These are phyloP conservation scores for Talaromyces ruber DNA, from an alignment of 495 filamentous ascomycete genomes.

Conservation along the genomic window DNA sequence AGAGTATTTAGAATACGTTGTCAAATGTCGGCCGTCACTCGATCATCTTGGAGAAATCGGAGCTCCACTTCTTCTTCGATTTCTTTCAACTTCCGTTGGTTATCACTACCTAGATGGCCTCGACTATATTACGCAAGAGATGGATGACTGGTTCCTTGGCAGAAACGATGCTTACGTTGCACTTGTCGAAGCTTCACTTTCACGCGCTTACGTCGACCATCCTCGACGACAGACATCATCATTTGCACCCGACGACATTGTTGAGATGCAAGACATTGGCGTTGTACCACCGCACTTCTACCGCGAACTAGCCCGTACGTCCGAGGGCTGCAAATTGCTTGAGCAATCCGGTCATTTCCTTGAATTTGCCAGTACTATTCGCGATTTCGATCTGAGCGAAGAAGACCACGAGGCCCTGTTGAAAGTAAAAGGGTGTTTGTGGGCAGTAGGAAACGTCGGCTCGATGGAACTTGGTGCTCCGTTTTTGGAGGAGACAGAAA, in stretches of 20 bases:
- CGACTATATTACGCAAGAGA: slow-evolving; percentile 97
- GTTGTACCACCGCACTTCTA: slow-evolving; percentile 94
- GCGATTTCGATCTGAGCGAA: slow-evolving; percentile 69
- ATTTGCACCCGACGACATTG: slow-evolving; percentile 42
- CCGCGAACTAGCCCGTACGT: slow-evolving; percentile 83
- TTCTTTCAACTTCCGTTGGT: slow-evolving; percentile 88
- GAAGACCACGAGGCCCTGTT: slow-evolving; percentile 82
- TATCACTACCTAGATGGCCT: slow-evolving; percentile 96
- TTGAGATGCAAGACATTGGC: slow-evolving; percentile 52
- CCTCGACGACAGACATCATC: slow-evolving; percentile 26
- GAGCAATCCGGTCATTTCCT: slow-evolving; percentile 92
- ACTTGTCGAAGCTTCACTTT: slow-evolving; percentile 92
- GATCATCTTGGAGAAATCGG: slow-evolving; percentile 97
- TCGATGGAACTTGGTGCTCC: slow-evolving; percentile 96
- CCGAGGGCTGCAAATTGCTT: slow-evolving; percentile 83
- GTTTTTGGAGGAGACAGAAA: slow-evolving; percentile 80
- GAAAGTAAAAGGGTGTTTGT: slow-evolving; percentile 94
- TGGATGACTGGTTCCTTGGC: slow-evolving; percentile 98
- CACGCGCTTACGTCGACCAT: slow-evolving; percentile 68
- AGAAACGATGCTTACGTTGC: slow-evolving; percentile 91
- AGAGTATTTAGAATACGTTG: slow-evolving; percentile 84
- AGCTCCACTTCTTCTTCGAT: slow-evolving; percentile 83
- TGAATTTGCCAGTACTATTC: slow-evolving; percentile 82
- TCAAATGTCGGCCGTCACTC: slow-evolving; percentile 89
- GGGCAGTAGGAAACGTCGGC: slow-evolving; percentile 96